phyloP scores from a whole-genome alignment of 2,329 filamentous ascomycete species.

The Exophiala calicioides region DNA sequence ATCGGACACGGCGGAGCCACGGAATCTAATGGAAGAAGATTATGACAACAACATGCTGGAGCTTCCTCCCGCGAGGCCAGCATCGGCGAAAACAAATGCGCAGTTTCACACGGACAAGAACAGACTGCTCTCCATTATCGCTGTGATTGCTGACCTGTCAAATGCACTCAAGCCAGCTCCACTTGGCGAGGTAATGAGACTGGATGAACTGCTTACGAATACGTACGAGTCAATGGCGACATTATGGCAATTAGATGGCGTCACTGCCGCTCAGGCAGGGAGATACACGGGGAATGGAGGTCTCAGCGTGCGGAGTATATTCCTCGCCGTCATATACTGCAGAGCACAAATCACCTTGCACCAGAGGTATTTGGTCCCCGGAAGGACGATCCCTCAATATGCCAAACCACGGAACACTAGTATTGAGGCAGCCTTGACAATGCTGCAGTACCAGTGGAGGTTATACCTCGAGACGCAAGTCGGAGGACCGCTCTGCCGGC shows the following conservation, averaged over 20 bases:
- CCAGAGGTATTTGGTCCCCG: slow-evolving; percentile 39
- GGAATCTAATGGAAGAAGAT: slow-evolving; percentile 63
- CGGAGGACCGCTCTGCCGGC: slow-evolving; percentile 42
- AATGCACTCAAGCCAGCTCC: slow-evolving; percentile 18
- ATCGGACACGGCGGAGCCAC: slow-evolving; percentile 59
- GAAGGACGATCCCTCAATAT: slow-evolving; percentile 40
- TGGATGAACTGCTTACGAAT: slow-evolving; percentile 29
- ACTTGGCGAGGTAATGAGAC: slow-evolving; percentile 26
- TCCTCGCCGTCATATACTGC: slow-evolving; percentile 36
- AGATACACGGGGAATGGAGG: too few relatives aligned
- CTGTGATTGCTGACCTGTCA: slow-evolving; percentile 29
- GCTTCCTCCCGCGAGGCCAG: slow-evolving; percentile 56
- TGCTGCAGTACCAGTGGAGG: slow-evolving; percentile 47
- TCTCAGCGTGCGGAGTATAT: slow-evolving; percentile 34
- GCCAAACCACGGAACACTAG: slow-evolving; percentile 46
- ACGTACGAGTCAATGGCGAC: slow-evolving; percentile 26
- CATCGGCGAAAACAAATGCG: slow-evolving; percentile 45
- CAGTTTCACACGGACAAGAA: slow-evolving; percentile 37
- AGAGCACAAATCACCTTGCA: slow-evolving; percentile 41
- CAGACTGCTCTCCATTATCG: slow-evolving; percentile 30
- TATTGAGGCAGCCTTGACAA: slow-evolving; percentile 48
- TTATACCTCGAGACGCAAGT: slow-evolving; percentile 45
- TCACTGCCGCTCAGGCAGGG: slow-evolving; percentile 2
- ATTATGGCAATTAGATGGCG: slow-evolving; percentile 13
- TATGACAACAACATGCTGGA: slow-evolving; percentile 53